Evolutionary conservation across 2,329 filamentous ascomycete genomes (phyloP).

Genomic region (Tolypocladium ovalisporum): DNA sequence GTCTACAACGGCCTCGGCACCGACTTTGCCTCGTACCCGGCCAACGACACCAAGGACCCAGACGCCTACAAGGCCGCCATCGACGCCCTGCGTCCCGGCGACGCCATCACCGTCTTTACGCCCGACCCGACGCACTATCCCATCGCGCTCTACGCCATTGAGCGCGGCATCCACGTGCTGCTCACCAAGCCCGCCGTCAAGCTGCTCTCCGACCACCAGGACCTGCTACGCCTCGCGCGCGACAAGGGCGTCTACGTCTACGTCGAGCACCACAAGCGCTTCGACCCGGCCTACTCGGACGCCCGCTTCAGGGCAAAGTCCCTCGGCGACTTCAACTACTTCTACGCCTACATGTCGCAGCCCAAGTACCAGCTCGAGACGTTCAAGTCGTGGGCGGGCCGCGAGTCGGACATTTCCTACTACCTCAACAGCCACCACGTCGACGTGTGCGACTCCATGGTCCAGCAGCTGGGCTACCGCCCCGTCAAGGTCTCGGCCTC

Average conservation of each 20-base stretch:
- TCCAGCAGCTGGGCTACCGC: slow-evolving; percentile 57
- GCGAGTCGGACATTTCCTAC: slow-evolving; percentile 88
- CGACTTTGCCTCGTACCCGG: slow-evolving; percentile 73
- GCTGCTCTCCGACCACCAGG: slow-evolving; percentile 66
- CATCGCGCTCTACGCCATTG: slow-evolving; percentile 85
- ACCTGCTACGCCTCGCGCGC: slow-evolving; percentile 60
- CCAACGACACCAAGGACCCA: slow-evolving; percentile 61
- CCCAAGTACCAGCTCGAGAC: slow-evolving; percentile 86
- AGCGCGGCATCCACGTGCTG: slow-evolving; percentile 78
- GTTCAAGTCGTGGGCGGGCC: slow-evolving; percentile 88
- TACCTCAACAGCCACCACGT: slow-evolving; percentile 94
- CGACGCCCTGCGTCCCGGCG: slow-evolving; percentile 67
- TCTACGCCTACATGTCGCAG: slow-evolving; percentile 94
- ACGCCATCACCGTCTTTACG: slow-evolving; percentile 93
- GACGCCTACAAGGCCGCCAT: slow-evolving; percentile 85
- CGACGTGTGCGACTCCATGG: slow-evolving; percentile 88
- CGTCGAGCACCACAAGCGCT: slow-evolving; percentile 95
- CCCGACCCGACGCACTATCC: slow-evolving; percentile 88
- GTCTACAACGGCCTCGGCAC: slow-evolving; percentile 86
- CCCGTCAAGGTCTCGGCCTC: slow-evolving; percentile 72
- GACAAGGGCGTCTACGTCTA: slow-evolving; percentile 79
- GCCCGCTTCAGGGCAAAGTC: slow-evolving; percentile 65
- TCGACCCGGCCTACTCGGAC: slow-evolving; percentile 85
- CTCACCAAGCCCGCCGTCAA: slow-evolving; percentile 93
- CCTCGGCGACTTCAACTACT: slow-evolving; percentile 95